A percentile compares a stretch with the other conserved stretches of the same genome.
Conservation (phyloP, 1,139 yeast species). For the Meyerozyma guilliermondii region DNA sequence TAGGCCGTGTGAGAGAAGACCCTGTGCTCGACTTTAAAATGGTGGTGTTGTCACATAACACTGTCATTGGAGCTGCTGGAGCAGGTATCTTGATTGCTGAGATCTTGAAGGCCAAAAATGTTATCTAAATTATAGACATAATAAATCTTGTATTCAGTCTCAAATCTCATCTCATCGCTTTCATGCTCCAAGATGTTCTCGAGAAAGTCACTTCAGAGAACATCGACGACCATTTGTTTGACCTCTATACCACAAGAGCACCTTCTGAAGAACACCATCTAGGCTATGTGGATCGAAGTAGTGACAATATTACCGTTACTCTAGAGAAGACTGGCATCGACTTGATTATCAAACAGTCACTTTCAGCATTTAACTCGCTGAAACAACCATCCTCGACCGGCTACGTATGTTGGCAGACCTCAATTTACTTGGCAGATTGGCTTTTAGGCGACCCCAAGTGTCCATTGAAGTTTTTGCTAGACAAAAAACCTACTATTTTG, state of each 20-base stretch:
- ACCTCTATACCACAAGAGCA: constrained; percentile 35
- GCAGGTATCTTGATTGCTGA: constrained; percentile 98
- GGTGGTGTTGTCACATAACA: constrained; percentile 94
- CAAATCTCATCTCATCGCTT: not conserved
- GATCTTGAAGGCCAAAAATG: constrained; percentile 68
- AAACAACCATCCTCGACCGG: constrained; percentile 55
- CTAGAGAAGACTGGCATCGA: constrained; percentile 29
- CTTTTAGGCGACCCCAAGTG: constrained; percentile 20
- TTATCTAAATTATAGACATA: constrained; percentile 40
- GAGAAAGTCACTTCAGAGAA: constrained; percentile 19
- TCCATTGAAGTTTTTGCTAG: constrained; percentile 16
- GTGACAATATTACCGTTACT: constrained; percentile 23
- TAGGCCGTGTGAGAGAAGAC: constrained; percentile 92
- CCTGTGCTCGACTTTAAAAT: constrained; percentile 91
- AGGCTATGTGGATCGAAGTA: constrained; percentile 44
- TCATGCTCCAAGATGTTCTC: constrained; percentile 5
- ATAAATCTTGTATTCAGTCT: not conserved
- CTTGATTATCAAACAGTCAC: constrained; percentile 35
- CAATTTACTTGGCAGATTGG: constrained; percentile 54
- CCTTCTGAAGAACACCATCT: constrained; percentile 32
- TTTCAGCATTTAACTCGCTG: constrained; percentile 36
- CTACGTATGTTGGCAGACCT: constrained; percentile 59
- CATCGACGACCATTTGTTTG: constrained; percentile 45
- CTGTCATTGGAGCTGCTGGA: constrained; percentile 98
- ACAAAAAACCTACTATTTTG: constrained; percentile 26